These are phyloP conservation scores for Retiboletus flavoniger DNA, from an alignment of 1,284 basidiomycete genomes.

Conservation along the genomic window DNA sequence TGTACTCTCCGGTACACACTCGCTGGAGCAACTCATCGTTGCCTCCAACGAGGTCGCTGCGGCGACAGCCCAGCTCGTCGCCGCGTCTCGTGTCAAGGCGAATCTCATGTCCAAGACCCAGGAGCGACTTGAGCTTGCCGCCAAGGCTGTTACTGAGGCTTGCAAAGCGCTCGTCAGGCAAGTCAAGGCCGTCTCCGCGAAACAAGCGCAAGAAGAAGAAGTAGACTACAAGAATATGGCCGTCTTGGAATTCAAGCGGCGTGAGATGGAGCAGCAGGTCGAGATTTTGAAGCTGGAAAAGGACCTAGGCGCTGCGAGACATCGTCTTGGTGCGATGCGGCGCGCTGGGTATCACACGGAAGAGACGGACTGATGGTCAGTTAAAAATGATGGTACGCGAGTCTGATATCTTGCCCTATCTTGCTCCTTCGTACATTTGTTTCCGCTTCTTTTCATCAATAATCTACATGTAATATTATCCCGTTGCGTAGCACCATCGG, in stretches of 20 bases:
- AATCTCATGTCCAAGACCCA: slow-evolving; percentile 99
- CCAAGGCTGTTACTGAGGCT: slow-evolving; percentile 98
- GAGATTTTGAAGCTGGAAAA: slow-evolving; percentile 97
- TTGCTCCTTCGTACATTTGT: not conserved
- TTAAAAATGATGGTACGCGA: not conserved
- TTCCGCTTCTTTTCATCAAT: slow-evolving; percentile 4
- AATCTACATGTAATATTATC: slow-evolving; percentile 29
- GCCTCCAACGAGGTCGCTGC: slow-evolving; percentile 98
- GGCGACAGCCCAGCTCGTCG: slow-evolving; percentile 96
- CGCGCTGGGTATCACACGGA: slow-evolving; percentile 87
- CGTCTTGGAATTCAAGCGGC: slow-evolving; percentile 92
- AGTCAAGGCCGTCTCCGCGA: slow-evolving; percentile 92
- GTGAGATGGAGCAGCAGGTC: slow-evolving; percentile 99
- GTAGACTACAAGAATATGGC: slow-evolving; percentile 94
- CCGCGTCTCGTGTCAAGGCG: slow-evolving; percentile 97
- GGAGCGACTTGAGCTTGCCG: slow-evolving; percentile 92
- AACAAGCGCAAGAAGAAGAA: slow-evolving; percentile 77
- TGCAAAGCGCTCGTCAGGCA: slow-evolving; percentile 96
- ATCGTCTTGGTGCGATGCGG: slow-evolving; percentile 86
- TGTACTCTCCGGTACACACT: slow-evolving; percentile 94
- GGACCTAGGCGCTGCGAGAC: slow-evolving; percentile 85
- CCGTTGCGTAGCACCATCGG: not conserved
- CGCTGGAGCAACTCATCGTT: slow-evolving; percentile 97
- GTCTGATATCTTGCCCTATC: not conserved
- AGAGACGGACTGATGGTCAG: slow-evolving; percentile 57